Evolutionary conservation across 2,329 filamentous ascomycete genomes (phyloP).

Genomic region (Nemania sp.): DNA sequence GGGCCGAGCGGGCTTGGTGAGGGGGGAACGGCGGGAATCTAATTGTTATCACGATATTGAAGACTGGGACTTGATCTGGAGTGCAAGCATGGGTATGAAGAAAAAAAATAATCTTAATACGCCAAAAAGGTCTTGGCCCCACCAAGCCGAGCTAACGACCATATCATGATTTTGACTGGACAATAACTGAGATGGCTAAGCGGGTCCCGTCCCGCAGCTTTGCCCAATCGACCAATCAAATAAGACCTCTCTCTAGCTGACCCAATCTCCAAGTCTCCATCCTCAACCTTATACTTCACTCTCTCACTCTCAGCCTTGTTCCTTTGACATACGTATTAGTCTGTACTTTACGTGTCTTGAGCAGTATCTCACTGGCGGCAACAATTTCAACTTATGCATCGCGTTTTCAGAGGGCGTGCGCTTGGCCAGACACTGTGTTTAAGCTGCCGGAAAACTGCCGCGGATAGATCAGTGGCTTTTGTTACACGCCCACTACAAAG

Average conservation of each 20-base stretch:
- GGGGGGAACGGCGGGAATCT: neutral
- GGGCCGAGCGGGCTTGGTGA: neutral
- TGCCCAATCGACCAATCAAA: conserved; percentile 18
- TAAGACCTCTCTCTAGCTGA: too few species aligned
- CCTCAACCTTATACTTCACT: conserved; percentile 7
- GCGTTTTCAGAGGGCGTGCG: conserved; percentile 29
- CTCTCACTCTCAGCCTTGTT: neutral
- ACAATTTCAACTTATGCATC: conserved; percentile 35
- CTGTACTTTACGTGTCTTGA: neutral
- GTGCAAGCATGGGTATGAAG: conserved; percentile 16
- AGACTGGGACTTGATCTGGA: conserved; percentile 11
- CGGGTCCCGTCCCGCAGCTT: neutral
- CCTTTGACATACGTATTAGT: neutral
- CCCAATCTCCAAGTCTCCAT: neutral
- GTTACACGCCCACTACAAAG: conserved; percentile 6
- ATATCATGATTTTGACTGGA: conserved; percentile 15
- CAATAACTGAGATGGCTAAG: neutral
- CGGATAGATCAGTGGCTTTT: conserved; percentile 7
- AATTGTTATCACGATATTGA: conserved; percentile 10
- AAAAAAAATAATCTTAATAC: conserved; percentile 34
- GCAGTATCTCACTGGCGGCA: neutral
- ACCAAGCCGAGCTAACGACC: neutral
- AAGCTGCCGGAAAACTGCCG: conserved; percentile 5
- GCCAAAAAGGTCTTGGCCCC: conserved; percentile 16
- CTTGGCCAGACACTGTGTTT: conserved; percentile 27